Conservation (phyloP, 2,329 filamentous ascomycete species). For the Calycina marina region DNA sequence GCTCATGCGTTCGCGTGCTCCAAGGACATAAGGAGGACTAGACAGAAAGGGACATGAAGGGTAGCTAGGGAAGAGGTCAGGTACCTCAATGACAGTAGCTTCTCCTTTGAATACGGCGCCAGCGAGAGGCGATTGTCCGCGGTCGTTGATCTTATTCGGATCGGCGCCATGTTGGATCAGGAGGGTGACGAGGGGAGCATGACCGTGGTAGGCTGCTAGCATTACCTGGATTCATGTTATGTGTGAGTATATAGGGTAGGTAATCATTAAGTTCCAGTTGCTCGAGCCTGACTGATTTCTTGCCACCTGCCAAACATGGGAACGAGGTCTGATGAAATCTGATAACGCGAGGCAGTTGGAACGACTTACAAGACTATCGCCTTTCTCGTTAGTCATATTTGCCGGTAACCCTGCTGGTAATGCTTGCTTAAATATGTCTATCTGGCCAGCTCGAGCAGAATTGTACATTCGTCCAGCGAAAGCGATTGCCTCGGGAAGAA, state of each 20-base stretch:
- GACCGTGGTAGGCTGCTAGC: constrained; percentile 58
- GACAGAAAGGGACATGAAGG: too few relatives aligned
- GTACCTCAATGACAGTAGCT: constrained; percentile 44
- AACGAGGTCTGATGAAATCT: not conserved
- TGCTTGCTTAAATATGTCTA: constrained; percentile 44
- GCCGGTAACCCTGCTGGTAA: constrained; percentile 49
- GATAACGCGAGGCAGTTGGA: not conserved
- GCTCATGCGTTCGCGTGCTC: too few relatives aligned
- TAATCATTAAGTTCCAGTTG: too few relatives aligned
- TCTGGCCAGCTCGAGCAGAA: constrained; percentile 44
- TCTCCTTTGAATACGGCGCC: constrained; percentile 63
- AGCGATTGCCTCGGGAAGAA: constrained; percentile 50
- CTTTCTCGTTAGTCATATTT: constrained; percentile 59
- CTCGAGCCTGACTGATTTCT: too few relatives aligned
- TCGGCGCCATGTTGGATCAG: constrained; percentile 50
- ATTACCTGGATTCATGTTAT: constrained; percentile 39
- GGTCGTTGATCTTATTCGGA: constrained; percentile 52
- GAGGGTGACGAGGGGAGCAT: constrained; percentile 42
- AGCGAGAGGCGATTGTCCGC: constrained; percentile 53
- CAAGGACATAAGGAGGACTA: too few relatives aligned
- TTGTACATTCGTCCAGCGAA: constrained; percentile 54
- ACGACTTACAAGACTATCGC: constrained; percentile 50
- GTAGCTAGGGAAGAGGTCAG: constrained; percentile 4
- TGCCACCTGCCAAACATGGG: too few relatives aligned
- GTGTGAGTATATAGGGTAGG: not conserved